Conservation (phyloP, 2,329 filamentous ascomycete species). For the Chaetomiaceae sp. region DNA sequence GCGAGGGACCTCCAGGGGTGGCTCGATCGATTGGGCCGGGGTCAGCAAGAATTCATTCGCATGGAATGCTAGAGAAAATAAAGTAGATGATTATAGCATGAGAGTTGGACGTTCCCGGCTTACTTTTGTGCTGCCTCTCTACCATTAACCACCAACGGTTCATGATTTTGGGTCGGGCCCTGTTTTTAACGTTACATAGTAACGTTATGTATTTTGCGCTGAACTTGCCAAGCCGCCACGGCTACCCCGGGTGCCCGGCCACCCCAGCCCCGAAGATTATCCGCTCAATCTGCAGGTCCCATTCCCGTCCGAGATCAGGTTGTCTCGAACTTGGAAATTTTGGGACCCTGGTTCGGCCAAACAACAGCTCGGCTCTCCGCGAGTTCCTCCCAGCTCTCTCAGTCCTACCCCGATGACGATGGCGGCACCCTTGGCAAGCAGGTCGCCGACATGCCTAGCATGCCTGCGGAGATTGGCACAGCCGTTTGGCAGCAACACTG, state of each 20-base stretch:
- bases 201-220: no score
- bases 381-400: not conserved
- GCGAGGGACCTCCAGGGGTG: constrained; percentile 35
- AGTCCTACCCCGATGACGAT: constrained; percentile 17
- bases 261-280: constrained; percentile 7
- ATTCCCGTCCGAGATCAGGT: not conserved
- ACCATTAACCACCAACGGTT: no score
- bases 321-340: constrained; percentile 15
- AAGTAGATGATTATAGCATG: no score
- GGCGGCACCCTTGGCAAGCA: constrained; percentile 23
- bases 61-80: no score
- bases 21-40: constrained; percentile 18
- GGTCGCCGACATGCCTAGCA: constrained; percentile 27
- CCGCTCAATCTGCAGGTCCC: not conserved
- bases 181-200: no score
- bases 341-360: not conserved
- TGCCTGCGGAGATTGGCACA: constrained; percentile 28
- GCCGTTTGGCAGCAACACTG: constrained; percentile 17
- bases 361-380: not conserved
- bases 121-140: no score
- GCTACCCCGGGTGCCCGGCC: no score
- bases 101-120: no score
- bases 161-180: not conserved
- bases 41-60: not conserved
- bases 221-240: not conserved